Evolutionary conservation across 2,329 filamentous ascomycete genomes (phyloP).

Genomic region (Cytospora piceae): DNA sequence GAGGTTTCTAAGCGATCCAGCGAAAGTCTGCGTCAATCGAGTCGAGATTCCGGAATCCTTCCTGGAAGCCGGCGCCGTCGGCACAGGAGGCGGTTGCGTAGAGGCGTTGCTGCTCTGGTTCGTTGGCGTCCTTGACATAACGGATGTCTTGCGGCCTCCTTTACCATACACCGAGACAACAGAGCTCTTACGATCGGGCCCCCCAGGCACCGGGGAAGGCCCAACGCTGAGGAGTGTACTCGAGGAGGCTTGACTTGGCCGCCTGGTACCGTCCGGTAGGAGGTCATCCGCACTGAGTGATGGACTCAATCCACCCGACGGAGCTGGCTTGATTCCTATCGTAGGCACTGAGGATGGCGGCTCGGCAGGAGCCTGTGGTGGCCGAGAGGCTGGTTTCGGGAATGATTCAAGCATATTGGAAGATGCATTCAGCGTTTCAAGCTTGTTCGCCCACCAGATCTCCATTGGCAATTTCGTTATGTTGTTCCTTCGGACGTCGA

Average conservation of each 20-base stretch:
- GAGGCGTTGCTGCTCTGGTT: slow-evolving; percentile 46
- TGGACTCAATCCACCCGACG: slow-evolving; percentile 51
- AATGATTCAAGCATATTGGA: slow-evolving; percentile 92
- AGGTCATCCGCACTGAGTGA: slow-evolving; percentile 81
- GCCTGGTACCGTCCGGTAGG: slow-evolving; percentile 58
- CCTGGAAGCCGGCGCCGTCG: slow-evolving; percentile 57
- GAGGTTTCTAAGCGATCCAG: slow-evolving; percentile 79
- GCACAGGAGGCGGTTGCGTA: slow-evolving; percentile 44
- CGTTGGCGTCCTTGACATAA: slow-evolving; percentile 67
- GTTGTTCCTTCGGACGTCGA: slow-evolving; percentile 94
- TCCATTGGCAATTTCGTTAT: slow-evolving; percentile 86
- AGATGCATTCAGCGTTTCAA: slow-evolving; percentile 92
- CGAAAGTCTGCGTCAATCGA: slow-evolving; percentile 83
- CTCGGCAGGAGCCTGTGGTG: slow-evolving; percentile 64
- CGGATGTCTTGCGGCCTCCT: slow-evolving; percentile 82
- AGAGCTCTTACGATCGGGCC: slow-evolving; percentile 75
- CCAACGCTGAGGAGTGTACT: slow-evolving; percentile 75
- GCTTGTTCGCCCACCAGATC: slow-evolving; percentile 90
- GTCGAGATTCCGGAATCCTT: slow-evolving; percentile 91
- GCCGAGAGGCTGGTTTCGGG: slow-evolving; percentile 79
- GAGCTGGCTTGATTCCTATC: slow-evolving; percentile 42
- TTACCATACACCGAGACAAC: slow-evolving; percentile 80
- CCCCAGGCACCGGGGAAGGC: slow-evolving; percentile 67
- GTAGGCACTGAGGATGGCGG: slow-evolving; percentile 36
- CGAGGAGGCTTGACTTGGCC: slow-evolving; percentile 80